Conservation (phyloP, 345 rosid species). For the Ceriops tagal region DNA sequence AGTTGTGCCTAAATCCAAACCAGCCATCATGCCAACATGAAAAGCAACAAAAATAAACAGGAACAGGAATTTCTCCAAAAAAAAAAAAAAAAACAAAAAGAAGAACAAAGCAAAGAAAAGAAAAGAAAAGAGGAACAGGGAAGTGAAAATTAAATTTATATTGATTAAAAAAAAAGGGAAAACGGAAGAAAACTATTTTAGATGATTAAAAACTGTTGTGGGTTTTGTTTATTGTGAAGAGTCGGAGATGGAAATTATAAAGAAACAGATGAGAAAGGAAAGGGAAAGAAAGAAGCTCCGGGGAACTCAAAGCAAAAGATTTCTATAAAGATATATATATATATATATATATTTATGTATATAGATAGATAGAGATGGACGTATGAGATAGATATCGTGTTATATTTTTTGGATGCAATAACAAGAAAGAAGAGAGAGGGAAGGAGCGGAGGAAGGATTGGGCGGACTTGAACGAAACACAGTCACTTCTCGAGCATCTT, state of each 20-base stretch:
- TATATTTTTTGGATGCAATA: conserved; percentile 13
- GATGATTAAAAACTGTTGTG: conserved; percentile 28
- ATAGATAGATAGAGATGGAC: not conserved
- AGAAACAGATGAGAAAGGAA: conserved; percentile 17
- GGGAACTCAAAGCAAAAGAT: conserved; percentile 20
- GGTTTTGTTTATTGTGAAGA: conserved; percentile 22
- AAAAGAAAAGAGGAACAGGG: conserved; percentile 20
- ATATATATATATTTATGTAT: not conserved
- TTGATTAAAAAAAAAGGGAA: conserved; percentile 10
- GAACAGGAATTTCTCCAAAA: conserved; percentile 14
- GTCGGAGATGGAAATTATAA: conserved; percentile 16
- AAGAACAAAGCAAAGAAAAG: no score
- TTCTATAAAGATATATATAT: conserved; percentile 8
- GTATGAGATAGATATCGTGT: not conserved
- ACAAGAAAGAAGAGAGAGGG: conserved; percentile 9
- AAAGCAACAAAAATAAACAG: conserved; percentile 12
- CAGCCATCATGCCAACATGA: conserved; percentile 58
- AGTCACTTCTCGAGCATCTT: conserved; percentile 18
- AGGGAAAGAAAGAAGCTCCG: conserved; percentile 16
- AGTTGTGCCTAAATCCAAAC: conserved; percentile 62
- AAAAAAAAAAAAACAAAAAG: no score
- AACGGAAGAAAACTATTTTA: conserved; percentile 16
- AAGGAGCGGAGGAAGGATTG: not conserved
- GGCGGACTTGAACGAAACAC: conserved; percentile 8
- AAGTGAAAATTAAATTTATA: conserved; percentile 19